Conservation (phyloP, 1,139 yeast genomes). For the Pichia sp. region DNA sequence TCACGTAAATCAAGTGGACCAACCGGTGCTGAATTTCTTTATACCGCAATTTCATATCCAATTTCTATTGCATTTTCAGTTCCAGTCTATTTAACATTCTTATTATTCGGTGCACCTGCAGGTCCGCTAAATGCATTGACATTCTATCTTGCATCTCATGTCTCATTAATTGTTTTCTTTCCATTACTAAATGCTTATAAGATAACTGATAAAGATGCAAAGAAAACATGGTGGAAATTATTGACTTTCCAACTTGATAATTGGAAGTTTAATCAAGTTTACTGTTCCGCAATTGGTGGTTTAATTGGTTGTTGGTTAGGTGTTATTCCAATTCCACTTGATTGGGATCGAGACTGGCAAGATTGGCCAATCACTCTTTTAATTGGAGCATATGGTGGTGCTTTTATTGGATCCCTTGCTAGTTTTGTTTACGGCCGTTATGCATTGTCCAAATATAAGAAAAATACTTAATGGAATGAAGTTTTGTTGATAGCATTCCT, state of each 20-base stretch:
- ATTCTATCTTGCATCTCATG: constrained; percentile 55
- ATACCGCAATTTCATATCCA: constrained; percentile 28
- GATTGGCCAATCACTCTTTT: constrained; percentile 91
- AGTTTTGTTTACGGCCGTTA: constrained; percentile 36
- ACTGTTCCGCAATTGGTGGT: constrained; percentile 42
- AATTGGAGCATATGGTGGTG: constrained; percentile 73
- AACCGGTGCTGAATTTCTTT: constrained; percentile 22
- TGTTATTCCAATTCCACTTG: constrained; percentile 87
- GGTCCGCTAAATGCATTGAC: constrained; percentile 53
- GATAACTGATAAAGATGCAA: constrained; percentile 19
- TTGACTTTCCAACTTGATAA: constrained; percentile 27
- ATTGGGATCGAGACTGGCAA: constrained; percentile 99
- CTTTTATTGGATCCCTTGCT: constrained; percentile 43
- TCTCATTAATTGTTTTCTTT: constrained; percentile 52
- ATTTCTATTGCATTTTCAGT: constrained; percentile 41
- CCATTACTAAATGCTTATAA: constrained; percentile 57
- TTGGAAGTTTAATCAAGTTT: constrained; percentile 33
- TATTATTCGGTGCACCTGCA: constrained; percentile 86
- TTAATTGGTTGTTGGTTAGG: constrained; percentile 86
- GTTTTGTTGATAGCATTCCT: too few relatives aligned
- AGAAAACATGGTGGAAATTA: constrained; percentile 28
- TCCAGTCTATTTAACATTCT: constrained; percentile 45
- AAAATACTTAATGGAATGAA: background rate
- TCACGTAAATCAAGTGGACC: constrained; percentile 18
- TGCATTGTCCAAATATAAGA: constrained; percentile 5